These are phyloP conservation scores for Hamigera avellanea DNA, from an alignment of 495 filamentous ascomycete species.

Conservation along the genomic window DNA sequence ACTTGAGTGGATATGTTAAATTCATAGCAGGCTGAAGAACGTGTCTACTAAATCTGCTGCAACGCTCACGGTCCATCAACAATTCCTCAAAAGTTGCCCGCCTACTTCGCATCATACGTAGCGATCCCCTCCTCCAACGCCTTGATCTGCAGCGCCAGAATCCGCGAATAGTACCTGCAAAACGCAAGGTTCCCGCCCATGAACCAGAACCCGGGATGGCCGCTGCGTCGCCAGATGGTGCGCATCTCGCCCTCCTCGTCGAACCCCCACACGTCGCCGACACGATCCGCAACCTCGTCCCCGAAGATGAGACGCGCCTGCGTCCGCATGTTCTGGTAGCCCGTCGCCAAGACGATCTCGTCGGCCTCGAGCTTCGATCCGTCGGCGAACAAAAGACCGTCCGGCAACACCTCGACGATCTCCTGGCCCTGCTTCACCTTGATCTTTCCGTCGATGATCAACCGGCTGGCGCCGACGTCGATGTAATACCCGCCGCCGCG, in stretches of 20 bases:
- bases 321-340: constrained; percentile 70
- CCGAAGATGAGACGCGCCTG: constrained; percentile 52
- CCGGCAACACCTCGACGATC: constrained; percentile 45
- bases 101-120: constrained; percentile 8
- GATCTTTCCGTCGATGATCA: constrained; percentile 69
- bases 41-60: constrained; percentile 1
- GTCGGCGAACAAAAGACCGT: constrained; percentile 55
- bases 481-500: constrained; percentile 73
- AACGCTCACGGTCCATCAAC: not conserved
- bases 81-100: not conserved
- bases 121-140: constrained; percentile 44
- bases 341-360: constrained; percentile 74
- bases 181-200: constrained; percentile 73
- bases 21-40: not conserved
- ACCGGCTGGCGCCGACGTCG: constrained; percentile 56
- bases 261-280: constrained; percentile 66
- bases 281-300: constrained; percentile 51
- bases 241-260: constrained; percentile 66
- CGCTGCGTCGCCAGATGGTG: constrained; percentile 58
- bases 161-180: constrained; percentile 57
- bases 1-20: not conserved
- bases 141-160: constrained; percentile 70
- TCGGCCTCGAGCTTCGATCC: constrained; percentile 60
- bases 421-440: constrained; percentile 62
- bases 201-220: constrained; percentile 73